Evolutionary conservation across 805 yeast genomes (phyloP).

Genomic region (Yarrowia keelungensis): DNA sequence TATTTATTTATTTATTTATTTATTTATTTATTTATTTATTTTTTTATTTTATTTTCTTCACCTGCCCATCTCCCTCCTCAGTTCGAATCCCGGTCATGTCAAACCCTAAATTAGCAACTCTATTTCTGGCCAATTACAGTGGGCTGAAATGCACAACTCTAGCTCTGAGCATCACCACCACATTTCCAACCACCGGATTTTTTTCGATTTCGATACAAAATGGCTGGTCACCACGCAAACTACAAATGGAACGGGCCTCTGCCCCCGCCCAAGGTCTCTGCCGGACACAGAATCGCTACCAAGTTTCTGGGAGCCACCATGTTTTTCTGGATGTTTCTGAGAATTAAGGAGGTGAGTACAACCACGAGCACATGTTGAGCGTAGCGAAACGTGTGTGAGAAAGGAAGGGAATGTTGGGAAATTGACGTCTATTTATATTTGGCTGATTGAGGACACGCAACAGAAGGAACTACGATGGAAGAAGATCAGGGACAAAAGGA

Average conservation of each 20-base stretch:
- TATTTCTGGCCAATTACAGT: conserved; percentile 26
- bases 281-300: conserved; percentile 63
- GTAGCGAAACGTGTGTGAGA: background rate
- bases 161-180: conserved; percentile 30
- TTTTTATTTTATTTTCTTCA: too few species aligned
- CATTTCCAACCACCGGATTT: conserved; percentile 7
- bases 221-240: conserved; percentile 45
- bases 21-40: too few species aligned
- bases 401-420: too few species aligned
- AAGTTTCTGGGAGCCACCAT: conserved; percentile 80
- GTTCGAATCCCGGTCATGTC: conserved; percentile 3
- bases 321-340: conserved; percentile 89
- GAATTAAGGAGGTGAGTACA: conserved; percentile 66
- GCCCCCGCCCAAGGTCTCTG: conserved; percentile 69
- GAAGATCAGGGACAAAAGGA: too few species aligned
- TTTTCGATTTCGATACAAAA: conserved; percentile 20
- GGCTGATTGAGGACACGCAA: too few species aligned
- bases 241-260: conserved; percentile 60
- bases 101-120: background rate
- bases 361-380: background rate
- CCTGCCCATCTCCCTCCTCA: background rate
- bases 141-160: conserved; percentile 16
- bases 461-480: too few species aligned
- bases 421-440: too few species aligned
- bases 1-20: too few species aligned